Evolutionary conservation across 2,329 filamentous ascomycete species (phyloP).

Genomic region (Fusarium sp.): DNA sequence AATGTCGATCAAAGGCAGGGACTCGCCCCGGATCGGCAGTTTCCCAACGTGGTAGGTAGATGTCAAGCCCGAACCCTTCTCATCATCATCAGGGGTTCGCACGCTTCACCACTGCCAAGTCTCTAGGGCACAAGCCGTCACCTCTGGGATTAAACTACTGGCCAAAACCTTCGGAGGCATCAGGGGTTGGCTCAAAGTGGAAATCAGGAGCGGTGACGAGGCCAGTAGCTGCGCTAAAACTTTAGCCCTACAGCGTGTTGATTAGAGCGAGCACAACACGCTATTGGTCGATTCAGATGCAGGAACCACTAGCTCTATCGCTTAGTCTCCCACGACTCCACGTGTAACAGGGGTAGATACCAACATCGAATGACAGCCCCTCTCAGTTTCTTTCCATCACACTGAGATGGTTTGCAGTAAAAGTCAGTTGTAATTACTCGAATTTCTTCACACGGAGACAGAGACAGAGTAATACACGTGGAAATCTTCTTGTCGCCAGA

Average conservation of each 20-base stretch:
- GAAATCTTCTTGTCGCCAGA: not conserved
- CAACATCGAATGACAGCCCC: not conserved
- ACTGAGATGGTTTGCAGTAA: not conserved
- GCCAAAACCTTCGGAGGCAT: not conserved
- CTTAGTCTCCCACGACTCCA: slow-evolving; percentile 13
- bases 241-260: slow-evolving; percentile 17
- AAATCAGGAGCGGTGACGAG: slow-evolving; percentile 8
- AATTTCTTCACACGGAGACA: not conserved
- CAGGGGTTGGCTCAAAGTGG: slow-evolving; percentile 14
- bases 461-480: not conserved
- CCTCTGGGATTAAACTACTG: not conserved
- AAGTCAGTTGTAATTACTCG: not conserved
- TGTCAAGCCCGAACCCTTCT: not conserved
- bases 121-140: not conserved
- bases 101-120: not conserved
- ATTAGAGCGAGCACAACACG: not conserved
- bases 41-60: slow-evolving; percentile 10
- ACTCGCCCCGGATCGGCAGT: slow-evolving; percentile 33
- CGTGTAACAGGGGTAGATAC: slow-evolving; percentile 20
- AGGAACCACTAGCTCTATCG: slow-evolving; percentile 23
- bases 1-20: slow-evolving; percentile 14
- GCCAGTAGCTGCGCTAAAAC: not conserved
- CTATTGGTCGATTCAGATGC: slow-evolving; percentile 11
- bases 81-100: not conserved
- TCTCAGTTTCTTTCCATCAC: not conserved